Percentiles rank a stretch among this genome's conserved stretches.
Conservation (phyloP, 202 grass and related monocot genomes). For the Digitaria exilis region DNA sequence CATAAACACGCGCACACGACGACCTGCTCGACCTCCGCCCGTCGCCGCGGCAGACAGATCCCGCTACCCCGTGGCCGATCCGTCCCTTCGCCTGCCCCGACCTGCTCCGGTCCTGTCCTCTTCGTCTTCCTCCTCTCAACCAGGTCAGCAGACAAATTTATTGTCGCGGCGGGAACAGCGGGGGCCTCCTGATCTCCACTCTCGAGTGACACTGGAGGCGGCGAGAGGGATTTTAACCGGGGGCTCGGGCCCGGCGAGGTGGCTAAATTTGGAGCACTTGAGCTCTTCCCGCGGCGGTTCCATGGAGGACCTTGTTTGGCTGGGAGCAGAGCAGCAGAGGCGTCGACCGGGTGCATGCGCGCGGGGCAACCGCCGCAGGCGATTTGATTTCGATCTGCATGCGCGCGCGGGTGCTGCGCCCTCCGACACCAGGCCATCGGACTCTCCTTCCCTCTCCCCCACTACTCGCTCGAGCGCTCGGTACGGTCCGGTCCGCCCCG, state of each 20-base stretch:
- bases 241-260: background rate
- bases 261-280: conserved; percentile 48
- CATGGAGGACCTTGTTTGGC: conserved; percentile 26
- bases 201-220: background rate
- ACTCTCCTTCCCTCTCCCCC: too few relatives aligned
- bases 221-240: background rate
- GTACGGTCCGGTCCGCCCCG: too few relatives aligned
- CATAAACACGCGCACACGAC: background rate
- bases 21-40: background rate
- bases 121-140: background rate
- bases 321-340: background rate
- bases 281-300: conserved; percentile 51
- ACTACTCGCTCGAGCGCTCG: too few relatives aligned
- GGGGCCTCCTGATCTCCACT: background rate
- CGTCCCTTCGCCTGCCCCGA: background rate
- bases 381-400: background rate
- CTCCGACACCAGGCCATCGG: background rate
- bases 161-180: background rate
- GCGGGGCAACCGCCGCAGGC: conserved; percentile 15
- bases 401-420: background rate
- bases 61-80: background rate
- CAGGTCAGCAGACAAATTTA: background rate
- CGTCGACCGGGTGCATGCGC: background rate
- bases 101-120: background rate
- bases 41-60: background rate